Conservation (phyloP, 2,329 filamentous ascomycete species). For the Nemania sp. region DNA sequence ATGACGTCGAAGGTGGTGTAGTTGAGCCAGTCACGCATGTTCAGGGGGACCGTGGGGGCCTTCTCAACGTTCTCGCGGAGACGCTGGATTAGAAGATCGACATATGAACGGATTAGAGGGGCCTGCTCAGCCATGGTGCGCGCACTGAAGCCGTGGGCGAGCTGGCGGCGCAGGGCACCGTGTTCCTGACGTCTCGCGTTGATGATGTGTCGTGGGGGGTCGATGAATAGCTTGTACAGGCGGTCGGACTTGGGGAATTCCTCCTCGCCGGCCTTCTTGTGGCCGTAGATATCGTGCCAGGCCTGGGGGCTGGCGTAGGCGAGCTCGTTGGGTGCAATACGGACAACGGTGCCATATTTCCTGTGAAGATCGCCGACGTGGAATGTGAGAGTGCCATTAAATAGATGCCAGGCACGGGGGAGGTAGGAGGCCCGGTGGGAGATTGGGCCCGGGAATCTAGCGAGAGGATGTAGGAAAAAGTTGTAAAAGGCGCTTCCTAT, state of each 20-base stretch:
- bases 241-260: conserved; percentile 51
- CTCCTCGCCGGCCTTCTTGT: conserved; percentile 47
- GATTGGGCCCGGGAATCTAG: conserved; percentile 47
- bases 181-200: conserved; percentile 52
- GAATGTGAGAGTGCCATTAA: conserved; percentile 45
- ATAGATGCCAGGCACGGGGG: conserved; percentile 43
- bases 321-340: conserved; percentile 57
- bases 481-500: conserved; percentile 45
- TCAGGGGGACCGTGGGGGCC: conserved; percentile 42
- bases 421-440: conserved; percentile 44
- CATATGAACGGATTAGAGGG: conserved; percentile 54
- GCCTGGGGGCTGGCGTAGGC: conserved; percentile 55
- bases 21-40: conserved; percentile 56
- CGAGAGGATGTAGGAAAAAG: conserved; percentile 49
- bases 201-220: conserved; percentile 50
- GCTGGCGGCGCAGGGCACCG: conserved; percentile 49
- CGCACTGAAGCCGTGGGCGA: conserved; percentile 57
- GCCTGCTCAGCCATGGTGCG: conserved; percentile 57
- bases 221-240: conserved; percentile 47
- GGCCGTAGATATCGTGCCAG: conserved; percentile 58
- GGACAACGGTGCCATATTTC: conserved; percentile 57
- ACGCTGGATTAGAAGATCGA: conserved; percentile 52
- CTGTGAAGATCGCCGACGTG: conserved; percentile 50
- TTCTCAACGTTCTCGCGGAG: conserved; percentile 49
- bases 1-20: conserved; percentile 59